A percentile compares a stretch with the other conserved stretches of the same genome.
phyloP scores from a whole-genome alignment of 768 basidiomycete genomes.

The Boletus tomentosulus region DNA sequence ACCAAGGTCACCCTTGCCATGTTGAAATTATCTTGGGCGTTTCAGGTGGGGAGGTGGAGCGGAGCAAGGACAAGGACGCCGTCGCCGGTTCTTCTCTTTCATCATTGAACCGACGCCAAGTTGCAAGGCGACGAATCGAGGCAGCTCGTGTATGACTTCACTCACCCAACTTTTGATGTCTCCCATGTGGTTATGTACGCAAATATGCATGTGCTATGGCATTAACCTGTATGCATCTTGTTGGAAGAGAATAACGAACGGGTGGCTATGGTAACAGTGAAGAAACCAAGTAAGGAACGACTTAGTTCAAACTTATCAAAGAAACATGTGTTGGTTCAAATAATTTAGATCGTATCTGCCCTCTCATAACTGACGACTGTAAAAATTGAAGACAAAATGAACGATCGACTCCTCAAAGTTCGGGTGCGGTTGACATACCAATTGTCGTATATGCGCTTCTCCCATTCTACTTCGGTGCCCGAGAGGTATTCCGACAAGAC shows the following conservation, averaged over 20 bases:
- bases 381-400: not conserved
- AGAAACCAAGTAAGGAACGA: not conserved
- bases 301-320: not conserved
- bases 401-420: not conserved
- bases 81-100: conserved; percentile 46
- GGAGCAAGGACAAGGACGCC: conserved; percentile 77
- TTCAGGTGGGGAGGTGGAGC: conserved; percentile 80
- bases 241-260: conserved; percentile 7
- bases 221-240: not conserved
- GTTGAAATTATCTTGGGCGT: conserved; percentile 91
- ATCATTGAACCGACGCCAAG: conserved; percentile 80
- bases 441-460: conserved; percentile 25
- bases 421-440: conserved; percentile 17
- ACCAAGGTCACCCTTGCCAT: conserved; percentile 97
- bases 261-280: not conserved
- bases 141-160: conserved; percentile 59
- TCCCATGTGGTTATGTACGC: conserved; percentile 26
- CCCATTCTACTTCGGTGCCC: conserved; percentile 29
- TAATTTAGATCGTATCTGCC: too few relatives aligned
- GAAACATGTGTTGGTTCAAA: not conserved
- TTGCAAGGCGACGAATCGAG: conserved; percentile 85
- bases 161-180: conserved; percentile 9
- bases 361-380: conserved; percentile 10
- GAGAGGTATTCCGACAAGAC: conserved; percentile 22
- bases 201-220: conserved; percentile 30